These are phyloP conservation scores for Detonula confervacea DNA, from an alignment of 352 stramenopile genomes.

Conservation along the genomic window DNA sequence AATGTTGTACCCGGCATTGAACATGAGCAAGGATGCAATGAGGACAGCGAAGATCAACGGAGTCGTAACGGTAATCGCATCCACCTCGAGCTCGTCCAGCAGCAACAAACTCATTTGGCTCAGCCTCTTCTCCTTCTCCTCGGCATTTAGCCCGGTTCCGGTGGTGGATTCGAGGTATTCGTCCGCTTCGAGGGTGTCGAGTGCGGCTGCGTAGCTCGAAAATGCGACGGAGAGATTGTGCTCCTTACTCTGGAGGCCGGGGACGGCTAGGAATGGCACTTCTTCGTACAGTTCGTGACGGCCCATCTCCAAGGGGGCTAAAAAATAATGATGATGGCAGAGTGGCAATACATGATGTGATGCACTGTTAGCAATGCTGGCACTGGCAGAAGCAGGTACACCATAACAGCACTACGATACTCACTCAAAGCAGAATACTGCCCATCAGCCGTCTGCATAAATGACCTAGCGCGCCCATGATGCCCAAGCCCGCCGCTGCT, in stretches of 20 bases:
- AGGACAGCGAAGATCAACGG: slow-evolving; percentile 86
- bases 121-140: slow-evolving; percentile 57
- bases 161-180: slow-evolving; percentile 39
- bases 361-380: neutral
- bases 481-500: neutral
- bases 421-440: slow-evolving; percentile 25
- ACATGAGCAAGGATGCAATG: slow-evolving; percentile 83
- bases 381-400: neutral
- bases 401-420: too few species aligned
- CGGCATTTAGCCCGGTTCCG: slow-evolving; percentile 49
- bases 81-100: slow-evolving; percentile 80
- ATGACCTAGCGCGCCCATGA: slow-evolving; percentile 24
- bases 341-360: neutral
- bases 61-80: slow-evolving; percentile 82
- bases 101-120: slow-evolving; percentile 72
- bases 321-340: slow-evolving; percentile 24
- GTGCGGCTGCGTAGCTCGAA: slow-evolving; percentile 70
- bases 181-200: slow-evolving; percentile 68
- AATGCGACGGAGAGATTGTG: slow-evolving; percentile 68
- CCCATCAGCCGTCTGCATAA: slow-evolving; percentile 34
- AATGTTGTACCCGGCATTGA: slow-evolving; percentile 84
- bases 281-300: slow-evolving; percentile 80
- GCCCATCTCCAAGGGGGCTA: slow-evolving; percentile 72
- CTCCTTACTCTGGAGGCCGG: slow-evolving; percentile 78
- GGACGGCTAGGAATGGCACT: slow-evolving; percentile 78